Conservation (phyloP, 169 alveolate genomes). For the Plasmodium cynomolgi region DNA sequence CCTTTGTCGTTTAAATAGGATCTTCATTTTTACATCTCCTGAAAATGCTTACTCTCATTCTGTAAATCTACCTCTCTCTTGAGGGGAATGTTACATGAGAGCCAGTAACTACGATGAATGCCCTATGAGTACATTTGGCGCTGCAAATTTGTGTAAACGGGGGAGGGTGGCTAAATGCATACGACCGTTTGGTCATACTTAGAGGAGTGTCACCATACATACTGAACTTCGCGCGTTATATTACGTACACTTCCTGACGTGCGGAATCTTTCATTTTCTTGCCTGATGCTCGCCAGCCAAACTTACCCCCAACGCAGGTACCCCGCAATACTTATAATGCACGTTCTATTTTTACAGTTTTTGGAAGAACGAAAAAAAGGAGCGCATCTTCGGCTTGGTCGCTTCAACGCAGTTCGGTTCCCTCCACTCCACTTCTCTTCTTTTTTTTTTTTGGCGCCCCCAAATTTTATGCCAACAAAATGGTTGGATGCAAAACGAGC, state of each 20-base stretch:
- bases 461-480: not conserved
- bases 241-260: not conserved
- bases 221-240: not conserved
- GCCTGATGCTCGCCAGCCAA: not conserved
- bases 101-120: not conserved
- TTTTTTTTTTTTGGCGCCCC: not conserved
- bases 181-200: not conserved
- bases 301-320: not conserved
- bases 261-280: not conserved
- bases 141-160: not conserved
- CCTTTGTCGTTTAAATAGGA: conserved; percentile 6
- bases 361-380: not conserved
- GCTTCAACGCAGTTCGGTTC: not conserved
- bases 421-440: not conserved
- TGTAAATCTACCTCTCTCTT: not conserved
- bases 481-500: not conserved
- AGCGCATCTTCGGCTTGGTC: not conserved
- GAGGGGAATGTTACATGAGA: not conserved
- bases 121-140: not conserved
- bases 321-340: not conserved
- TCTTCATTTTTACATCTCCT: conserved; percentile 36
- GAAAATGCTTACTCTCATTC: not conserved
- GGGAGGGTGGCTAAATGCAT: not conserved
- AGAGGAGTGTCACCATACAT: not conserved
- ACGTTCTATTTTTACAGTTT: not conserved